Percentiles rank a stretch among this genome's conserved stretches.
phyloP scores from a whole-genome alignment of 352 stramenopile species.

The Hyaloperonospora brassicae region DNA sequence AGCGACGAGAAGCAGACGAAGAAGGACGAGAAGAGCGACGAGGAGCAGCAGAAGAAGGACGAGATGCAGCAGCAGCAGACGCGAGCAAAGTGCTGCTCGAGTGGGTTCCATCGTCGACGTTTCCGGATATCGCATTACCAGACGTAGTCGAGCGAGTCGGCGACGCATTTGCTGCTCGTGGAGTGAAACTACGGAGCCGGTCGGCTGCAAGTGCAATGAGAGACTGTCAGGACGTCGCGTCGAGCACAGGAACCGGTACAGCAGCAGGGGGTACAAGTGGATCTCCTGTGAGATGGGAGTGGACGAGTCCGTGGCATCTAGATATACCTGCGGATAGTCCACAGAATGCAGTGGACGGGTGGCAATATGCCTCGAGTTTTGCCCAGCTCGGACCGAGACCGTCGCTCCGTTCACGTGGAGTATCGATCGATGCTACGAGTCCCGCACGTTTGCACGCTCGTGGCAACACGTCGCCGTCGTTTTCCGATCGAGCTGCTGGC shows the following conservation, averaged over 20 bases:
- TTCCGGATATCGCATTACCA: conserved; percentile 48
- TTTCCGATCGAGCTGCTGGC: conserved; percentile 19
- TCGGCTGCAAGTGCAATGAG: conserved; percentile 14
- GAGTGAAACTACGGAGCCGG: conserved; percentile 19
- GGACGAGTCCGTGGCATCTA: conserved; percentile 68
- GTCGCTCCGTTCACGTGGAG: conserved; percentile 15
- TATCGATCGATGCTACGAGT: conserved; percentile 20
- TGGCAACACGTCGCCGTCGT: conserved; percentile 18
- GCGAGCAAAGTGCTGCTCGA: conserved; percentile 21
- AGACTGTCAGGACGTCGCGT: not conserved
- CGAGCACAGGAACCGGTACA: conserved; percentile 1
- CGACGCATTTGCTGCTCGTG: no score
- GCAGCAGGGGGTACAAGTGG: not conserved
- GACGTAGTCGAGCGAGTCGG: not conserved
- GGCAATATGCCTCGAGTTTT: conserved; percentile 61
- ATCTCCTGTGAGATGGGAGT: conserved; percentile 39
- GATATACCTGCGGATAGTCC: conserved; percentile 18
- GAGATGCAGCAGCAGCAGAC: no score
- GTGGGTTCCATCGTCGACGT: conserved; percentile 36
- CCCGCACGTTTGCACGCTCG: not conserved
- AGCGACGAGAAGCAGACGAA: conserved; percentile 1
- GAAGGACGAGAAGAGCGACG: no score
- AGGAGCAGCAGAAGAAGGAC: no score
- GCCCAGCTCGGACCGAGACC: conserved; percentile 36
- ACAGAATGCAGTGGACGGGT: conserved; percentile 29